Percentiles rank a stretch among this genome's conserved stretches.
Evolutionary conservation across 1,284 basidiomycete genomes (phyloP).

Genomic region (Irpex sp.): DNA sequence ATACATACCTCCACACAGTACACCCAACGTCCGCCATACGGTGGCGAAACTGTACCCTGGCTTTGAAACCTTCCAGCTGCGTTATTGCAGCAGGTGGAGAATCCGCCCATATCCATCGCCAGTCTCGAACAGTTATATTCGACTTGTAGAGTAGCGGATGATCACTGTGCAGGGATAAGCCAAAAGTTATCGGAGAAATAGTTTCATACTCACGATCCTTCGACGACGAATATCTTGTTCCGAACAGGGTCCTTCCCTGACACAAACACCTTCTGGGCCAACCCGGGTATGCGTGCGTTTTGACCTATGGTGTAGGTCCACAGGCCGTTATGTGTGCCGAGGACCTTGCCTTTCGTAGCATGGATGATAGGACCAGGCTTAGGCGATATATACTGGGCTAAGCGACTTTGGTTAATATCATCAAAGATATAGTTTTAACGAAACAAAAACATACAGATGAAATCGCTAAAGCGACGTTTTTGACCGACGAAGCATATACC

Average conservation of each 20-base stretch:
- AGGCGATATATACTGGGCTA: slow-evolving; percentile 77
- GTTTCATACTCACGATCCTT: slow-evolving; percentile 54
- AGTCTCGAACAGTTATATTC: slow-evolving; percentile 42
- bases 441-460: slow-evolving; percentile 54
- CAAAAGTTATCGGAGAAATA: background rate
- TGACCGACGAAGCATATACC: slow-evolving; percentile 97
- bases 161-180: slow-evolving; percentile 35
- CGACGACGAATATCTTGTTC: slow-evolving; percentile 76
- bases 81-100: slow-evolving; percentile 46
- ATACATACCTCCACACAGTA: slow-evolving; percentile 32
- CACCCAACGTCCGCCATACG: slow-evolving; percentile 58
- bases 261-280: slow-evolving; percentile 69
- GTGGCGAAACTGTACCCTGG: slow-evolving; percentile 70
- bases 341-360: slow-evolving; percentile 44
- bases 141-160: slow-evolving; percentile 61
- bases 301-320: slow-evolving; percentile 93
- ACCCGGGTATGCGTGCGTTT: slow-evolving; percentile 63
- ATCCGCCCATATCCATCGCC: slow-evolving; percentile 76
- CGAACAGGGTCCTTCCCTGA: slow-evolving; percentile 60
- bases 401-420: slow-evolving; percentile 3
- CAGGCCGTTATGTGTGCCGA: slow-evolving; percentile 73
- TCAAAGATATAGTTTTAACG: background rate
- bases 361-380: slow-evolving; percentile 69
- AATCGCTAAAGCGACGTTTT: slow-evolving; percentile 68
- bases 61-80: slow-evolving; percentile 39